Evolutionary conservation across 768 basidiomycete species (phyloP), one percentile per base, ranked within the genome.

Genomic region (Daedalea quercina): DNA sequence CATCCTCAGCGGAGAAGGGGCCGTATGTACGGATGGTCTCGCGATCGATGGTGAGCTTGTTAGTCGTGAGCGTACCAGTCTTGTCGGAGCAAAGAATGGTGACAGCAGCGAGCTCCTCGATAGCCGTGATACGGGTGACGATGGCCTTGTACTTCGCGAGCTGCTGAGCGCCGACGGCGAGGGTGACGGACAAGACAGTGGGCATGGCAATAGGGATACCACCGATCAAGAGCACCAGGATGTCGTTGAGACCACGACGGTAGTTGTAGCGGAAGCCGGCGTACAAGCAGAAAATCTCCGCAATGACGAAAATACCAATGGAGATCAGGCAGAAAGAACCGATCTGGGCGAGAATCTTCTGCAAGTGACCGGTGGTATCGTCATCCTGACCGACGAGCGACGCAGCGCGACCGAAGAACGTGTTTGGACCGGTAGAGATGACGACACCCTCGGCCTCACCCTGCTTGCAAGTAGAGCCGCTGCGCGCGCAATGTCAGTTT

Each of bases 121-220:
- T 98, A 59, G 95, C 95, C 20, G 95, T 98, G 75, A 98, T 98
- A 78, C 94, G 94, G 51, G 95, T 98, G 70, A 98, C 95, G 60
- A 96, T 97, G 59, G 95, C 95, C 80, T 98, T 96, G 82, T 97
- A 91, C 78, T 94, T 94, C 64, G 95, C 94, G 60, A 98, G 85
- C 68, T 98, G 95, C 73, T 96, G 94, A 37, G 95, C 95, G 73
- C 95, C 95, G 67, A 98, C 94, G 50, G 95, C 95, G 66, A 97
- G 91, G 20, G 95, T 97, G 74, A 97, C 95, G 52, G 94, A 96
- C 55, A 98, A 73, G 59, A 97, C 94, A 55, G 95, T 98, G 60
- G 95, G 95, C 95, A 98, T 98, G 68, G 95, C 95, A 72, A 97
- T 98, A 65, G 95, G 95, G 67, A 98, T 98, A 77, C 95, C 95